Conservation (phyloP, 176 grass and related monocot species). For the Elaeis guineensis region DNA sequence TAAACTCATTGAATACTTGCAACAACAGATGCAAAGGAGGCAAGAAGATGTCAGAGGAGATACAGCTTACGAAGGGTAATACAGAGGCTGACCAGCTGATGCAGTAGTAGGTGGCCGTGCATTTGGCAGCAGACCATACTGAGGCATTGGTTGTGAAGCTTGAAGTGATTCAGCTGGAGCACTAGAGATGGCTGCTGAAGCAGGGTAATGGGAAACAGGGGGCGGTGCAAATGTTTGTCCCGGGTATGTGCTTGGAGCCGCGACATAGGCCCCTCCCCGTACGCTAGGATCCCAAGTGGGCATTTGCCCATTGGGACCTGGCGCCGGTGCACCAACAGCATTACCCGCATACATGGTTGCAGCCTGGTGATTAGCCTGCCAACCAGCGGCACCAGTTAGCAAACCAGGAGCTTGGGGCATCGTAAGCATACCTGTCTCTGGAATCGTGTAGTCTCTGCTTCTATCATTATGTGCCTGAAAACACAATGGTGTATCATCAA, state of each 20-base stretch:
- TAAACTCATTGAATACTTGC: neutral
- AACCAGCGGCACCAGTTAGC: constrained; percentile 25
- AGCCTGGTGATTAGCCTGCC: constrained; percentile 45
- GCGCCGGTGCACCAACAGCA: neutral
- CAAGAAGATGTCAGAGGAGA: neutral
- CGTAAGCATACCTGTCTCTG: constrained; percentile 30
- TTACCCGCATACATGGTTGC: constrained; percentile 38
- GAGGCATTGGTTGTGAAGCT: constrained; percentile 33
- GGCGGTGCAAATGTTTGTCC: constrained; percentile 27
- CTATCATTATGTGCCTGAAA: constrained; percentile 75
- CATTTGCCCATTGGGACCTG: constrained; percentile 35
- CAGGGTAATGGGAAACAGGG: constrained; percentile 26
- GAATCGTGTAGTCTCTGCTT: constrained; percentile 80
- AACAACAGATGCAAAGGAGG: neutral
- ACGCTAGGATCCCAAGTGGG: constrained; percentile 57
- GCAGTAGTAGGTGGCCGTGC: constrained; percentile 3
- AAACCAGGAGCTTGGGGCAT: constrained; percentile 28
- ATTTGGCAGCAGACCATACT: constrained; percentile 30
- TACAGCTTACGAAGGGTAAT: constrained; percentile 2
- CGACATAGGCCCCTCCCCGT: constrained; percentile 33
- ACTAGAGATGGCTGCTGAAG: constrained; percentile 15
- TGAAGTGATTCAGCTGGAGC: constrained; percentile 24
- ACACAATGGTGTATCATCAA: constrained; percentile 10
- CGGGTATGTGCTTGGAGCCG: constrained; percentile 25
- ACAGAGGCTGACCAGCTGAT: neutral